A percentile compares a stretch with the other conserved stretches of the same genome.
phyloP scores from a whole-genome alignment of 2,329 filamentous ascomycete genomes.

The Zymoseptoria passerinii region DNA sequence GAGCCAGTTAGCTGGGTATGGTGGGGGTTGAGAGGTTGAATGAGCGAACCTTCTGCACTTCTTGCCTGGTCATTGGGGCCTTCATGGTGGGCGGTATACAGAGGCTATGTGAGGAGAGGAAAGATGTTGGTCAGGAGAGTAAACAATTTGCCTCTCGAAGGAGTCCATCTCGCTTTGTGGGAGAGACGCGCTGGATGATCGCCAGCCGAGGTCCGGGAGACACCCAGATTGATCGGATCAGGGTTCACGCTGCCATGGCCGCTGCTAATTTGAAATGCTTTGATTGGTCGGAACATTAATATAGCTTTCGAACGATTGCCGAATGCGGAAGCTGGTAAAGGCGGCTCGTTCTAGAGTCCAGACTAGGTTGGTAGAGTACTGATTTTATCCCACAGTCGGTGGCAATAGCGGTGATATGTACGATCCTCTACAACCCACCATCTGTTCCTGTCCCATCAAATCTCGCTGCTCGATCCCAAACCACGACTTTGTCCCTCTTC shows the following conservation, averaged over 20 bases:
- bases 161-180: neutral
- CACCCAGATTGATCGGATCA: neutral
- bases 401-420: too few relatives aligned
- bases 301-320: neutral
- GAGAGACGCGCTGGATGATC: neutral
- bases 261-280: neutral
- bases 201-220: neutral
- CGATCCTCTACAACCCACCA: neutral
- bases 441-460: conserved; percentile 11
- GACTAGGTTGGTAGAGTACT: too few relatives aligned
- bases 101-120: neutral
- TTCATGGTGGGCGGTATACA: conserved; percentile 14
- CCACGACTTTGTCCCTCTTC: conserved; percentile 30
- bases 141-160: neutral
- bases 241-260: neutral
- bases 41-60: conserved; percentile 21
- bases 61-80: conserved; percentile 20
- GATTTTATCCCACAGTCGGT: too few relatives aligned
- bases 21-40: neutral
- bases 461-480: conserved; percentile 43
- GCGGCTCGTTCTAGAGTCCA: neutral
- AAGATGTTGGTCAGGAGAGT: neutral
- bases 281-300: neutral
- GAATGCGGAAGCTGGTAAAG: neutral
- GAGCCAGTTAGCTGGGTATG: neutral